Base-by-base conservation (phyloP, 106 monocot genomes). In the Dactylorhiza incarnata region DNA sequence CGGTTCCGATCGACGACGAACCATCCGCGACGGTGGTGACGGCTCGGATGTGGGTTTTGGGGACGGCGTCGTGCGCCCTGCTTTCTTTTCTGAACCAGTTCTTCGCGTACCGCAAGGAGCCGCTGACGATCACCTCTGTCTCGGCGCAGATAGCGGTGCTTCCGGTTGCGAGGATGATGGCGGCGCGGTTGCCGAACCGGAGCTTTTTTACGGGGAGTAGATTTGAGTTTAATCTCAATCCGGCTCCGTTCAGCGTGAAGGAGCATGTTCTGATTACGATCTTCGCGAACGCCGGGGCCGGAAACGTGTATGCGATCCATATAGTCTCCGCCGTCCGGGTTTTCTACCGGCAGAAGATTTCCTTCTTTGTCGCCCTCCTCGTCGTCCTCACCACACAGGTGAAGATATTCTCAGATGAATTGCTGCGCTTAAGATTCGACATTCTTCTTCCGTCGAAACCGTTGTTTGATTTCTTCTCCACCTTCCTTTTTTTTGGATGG, bases 231-330 rank as follows among this genome's bases (percentile, higher is more conserved):
- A 84, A 79, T 3, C 83, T 92, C 48, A 92, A 92, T 29, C 92
- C 92, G 3, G 88, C 88, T 6, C 92, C 92, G 3, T 92, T 92
- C 79, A 87, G 78, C 46, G 52, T 92, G 6, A 92, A 92, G 80
- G 92, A 92, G 79, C 92, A 92, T 45, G 92, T 92, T 11, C 85
- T 92, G 9, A 92, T 92, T 68, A 91, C 91, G 73, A 91, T 91
- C 66, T 91, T 91, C 59, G 91, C 91, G 49, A 91, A 86, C 74
- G 84, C 88, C 51, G 91, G 91, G 7, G 84, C 91, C 37, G 88
- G 88, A 9, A 79, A 49, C 45, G 91, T 88, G 4, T 88, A 88
- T 24, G 91, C 86, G 6, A 79, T 91, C 63, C 85, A 91, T 53
- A 56, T 88, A 48, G 79, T 91, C 19, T 74, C 86, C 8, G 82